Conservation (phyloP, 139 green algal genomes). For the Edaphochlamys debaryana region DNA sequence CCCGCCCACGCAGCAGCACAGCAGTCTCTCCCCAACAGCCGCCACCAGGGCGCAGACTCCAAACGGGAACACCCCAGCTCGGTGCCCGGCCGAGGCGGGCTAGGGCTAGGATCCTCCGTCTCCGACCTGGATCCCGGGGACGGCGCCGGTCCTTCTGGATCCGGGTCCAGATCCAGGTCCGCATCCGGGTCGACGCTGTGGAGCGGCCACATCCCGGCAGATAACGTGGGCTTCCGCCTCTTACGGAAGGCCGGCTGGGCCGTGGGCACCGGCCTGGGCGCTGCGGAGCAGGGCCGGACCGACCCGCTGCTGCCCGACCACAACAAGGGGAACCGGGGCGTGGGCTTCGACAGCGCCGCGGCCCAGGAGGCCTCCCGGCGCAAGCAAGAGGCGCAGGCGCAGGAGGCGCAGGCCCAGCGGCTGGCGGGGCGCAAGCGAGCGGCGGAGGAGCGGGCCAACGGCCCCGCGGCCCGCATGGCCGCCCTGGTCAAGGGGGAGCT, state of each 20-base stretch:
- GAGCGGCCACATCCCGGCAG: conserved; percentile 10
- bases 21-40: no score
- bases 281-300: neutral
- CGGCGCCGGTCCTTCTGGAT: no score
- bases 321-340: neutral
- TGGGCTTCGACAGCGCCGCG: neutral
- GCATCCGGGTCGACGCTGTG: neutral
- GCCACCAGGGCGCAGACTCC: no score
- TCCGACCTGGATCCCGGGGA: no score
- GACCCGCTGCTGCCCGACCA: neutral
- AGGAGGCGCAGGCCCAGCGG: neutral
- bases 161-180: no score
- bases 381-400: neutral
- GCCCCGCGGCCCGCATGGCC: neutral
- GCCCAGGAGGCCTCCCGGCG: neutral
- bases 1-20: no score
- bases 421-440: no score
- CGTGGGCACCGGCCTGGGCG: conserved; percentile 14
- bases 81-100: no score
- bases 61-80: no score
- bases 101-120: no score
- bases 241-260: conserved; percentile 20
- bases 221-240: conserved; percentile 29
- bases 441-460: no score
- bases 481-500: conserved; percentile 4